Base-by-base conservation (phyloP, 208 protist genomes). In the Wallacemonas sp. region DNA sequence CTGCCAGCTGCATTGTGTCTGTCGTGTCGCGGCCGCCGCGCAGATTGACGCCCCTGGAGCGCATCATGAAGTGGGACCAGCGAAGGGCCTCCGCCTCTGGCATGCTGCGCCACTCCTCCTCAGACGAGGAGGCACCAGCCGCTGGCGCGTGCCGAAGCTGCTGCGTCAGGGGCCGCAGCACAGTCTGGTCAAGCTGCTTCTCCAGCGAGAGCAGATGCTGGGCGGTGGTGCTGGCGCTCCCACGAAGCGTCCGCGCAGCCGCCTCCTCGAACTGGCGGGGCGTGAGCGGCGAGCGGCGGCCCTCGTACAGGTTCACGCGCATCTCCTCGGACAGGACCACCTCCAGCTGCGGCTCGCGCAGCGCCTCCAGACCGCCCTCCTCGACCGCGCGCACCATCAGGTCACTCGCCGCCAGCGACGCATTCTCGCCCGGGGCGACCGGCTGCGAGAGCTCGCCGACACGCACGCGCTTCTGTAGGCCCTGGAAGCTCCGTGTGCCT, bases 51-150 rank as follows among this genome's bases (percentile, higher is more conserved):
- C 76, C 74, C 36, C 91, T 79, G 3, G 91, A 96, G 42, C 91
- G 86, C 49, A 91, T 61, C 84, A 91, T 93, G 59, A 94, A 96
- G 72, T 96, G 91, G 4, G 87, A 79, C 89, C 88, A 94, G 14
- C 70, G 61, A 65, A 94, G 48, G 33, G 48, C 39, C 36, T 77
- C 83, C 48, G 73, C 61, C 59, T 83, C 72, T 14, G 57, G 16
- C 5, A 42, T 59, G 31, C 67, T 65, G 7, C n/a, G 65, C 57
- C 61, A 10, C 16, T 48, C 54, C 5, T 54, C 54, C 18, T 3
- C 36, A 7, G 54, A 52, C 10, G 44, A 7, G 22, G 11, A 25
- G 2, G 54, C 33, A 22, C 41, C 16, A 18, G 7, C 1, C 32
- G 25, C 29, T 11, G 33, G 3, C 5, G 32, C 28, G 36, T 41